Evolutionary conservation across 257 asterid genomes (phyloP).

Genomic region (Craterostigma plantagineum): DNA sequence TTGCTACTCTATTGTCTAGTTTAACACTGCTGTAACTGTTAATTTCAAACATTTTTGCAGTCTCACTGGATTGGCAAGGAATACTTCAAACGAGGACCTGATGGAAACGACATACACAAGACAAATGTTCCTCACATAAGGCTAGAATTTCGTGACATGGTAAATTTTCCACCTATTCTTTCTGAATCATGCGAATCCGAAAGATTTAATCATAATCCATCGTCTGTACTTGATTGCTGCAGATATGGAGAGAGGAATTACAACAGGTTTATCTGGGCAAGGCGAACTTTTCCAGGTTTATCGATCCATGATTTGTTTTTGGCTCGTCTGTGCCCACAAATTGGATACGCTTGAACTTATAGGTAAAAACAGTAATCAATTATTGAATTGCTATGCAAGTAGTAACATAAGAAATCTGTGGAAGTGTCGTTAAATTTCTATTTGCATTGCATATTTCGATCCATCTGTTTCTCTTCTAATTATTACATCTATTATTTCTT

Average conservation of each 20-base stretch:
- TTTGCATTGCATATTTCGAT: too few species aligned
- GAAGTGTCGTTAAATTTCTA: too few species aligned
- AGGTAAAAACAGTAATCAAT: too few species aligned
- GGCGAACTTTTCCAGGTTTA: conserved; percentile 32
- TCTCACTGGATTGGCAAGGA: conserved; percentile 88
- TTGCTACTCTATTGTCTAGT: neutral
- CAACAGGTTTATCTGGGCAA: conserved; percentile 70
- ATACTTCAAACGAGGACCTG: conserved; percentile 76
- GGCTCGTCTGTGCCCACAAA: too few species aligned
- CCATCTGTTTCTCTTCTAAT: too few species aligned
- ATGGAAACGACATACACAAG: conserved; percentile 87
- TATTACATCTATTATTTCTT: too few species aligned
- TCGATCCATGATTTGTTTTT: conserved; percentile 37
- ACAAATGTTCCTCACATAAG: conserved; percentile 95
- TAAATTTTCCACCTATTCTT: conserved; percentile 9
- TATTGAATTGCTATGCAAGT: too few species aligned
- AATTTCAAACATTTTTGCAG: conserved; percentile 17
- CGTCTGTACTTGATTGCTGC: conserved; percentile 8
- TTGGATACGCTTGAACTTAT: too few species aligned
- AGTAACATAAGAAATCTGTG: too few species aligned
- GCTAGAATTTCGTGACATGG: conserved; percentile 86
- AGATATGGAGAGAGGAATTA: conserved; percentile 97
- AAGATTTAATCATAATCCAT: conserved; percentile 1
- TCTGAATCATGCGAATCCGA: neutral
- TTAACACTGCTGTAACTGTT: conserved; percentile 4